Evolutionary conservation across 148 eudicot genomes (phyloP).

Genomic region (Dysphania ambrosioides): DNA sequence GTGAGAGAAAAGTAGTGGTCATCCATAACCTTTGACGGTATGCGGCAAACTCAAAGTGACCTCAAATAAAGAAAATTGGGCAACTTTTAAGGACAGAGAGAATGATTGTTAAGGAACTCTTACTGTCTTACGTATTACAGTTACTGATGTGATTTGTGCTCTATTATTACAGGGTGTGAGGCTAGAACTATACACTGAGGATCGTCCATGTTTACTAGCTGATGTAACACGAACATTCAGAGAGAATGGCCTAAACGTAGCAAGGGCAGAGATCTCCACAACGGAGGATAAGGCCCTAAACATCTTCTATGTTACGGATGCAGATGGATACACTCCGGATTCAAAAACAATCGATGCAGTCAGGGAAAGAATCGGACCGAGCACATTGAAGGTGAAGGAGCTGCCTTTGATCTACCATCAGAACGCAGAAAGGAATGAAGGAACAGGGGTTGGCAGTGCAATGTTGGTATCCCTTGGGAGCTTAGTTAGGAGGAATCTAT

Average conservation of each 20-base stretch:
- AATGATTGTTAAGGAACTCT: neutral
- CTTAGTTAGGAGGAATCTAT: conserved; percentile 73
- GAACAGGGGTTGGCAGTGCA: conserved; percentile 59
- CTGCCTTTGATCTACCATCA: conserved; percentile 51
- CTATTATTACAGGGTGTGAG: conserved; percentile 63
- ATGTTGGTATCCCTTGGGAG: conserved; percentile 78
- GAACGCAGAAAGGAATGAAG: conserved; percentile 36
- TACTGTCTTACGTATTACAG: too few relatives aligned
- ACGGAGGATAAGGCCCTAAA: conserved; percentile 47
- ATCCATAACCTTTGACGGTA: too few relatives aligned
- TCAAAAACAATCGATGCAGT: conserved; percentile 58
- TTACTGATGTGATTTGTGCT: conserved; percentile 12
- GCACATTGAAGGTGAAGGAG: conserved; percentile 67
- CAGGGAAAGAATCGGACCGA: conserved; percentile 49
- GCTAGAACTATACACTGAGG: conserved; percentile 60
- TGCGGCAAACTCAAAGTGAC: too few relatives aligned
- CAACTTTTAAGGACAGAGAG: too few relatives aligned
- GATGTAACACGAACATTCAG: conserved; percentile 80
- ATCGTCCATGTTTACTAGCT: conserved; percentile 63
- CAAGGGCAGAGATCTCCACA: conserved; percentile 86
- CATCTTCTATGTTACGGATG: conserved; percentile 74
- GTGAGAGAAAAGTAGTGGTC: too few relatives aligned
- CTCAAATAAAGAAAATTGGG: too few relatives aligned
- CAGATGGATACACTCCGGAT: conserved; percentile 54
- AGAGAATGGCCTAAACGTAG: conserved; percentile 79